Evolutionary conservation across 2,329 filamentous ascomycete genomes (phyloP), one percentile per base, ranked within the genome.

Genomic region (Septoria linicola): DNA sequence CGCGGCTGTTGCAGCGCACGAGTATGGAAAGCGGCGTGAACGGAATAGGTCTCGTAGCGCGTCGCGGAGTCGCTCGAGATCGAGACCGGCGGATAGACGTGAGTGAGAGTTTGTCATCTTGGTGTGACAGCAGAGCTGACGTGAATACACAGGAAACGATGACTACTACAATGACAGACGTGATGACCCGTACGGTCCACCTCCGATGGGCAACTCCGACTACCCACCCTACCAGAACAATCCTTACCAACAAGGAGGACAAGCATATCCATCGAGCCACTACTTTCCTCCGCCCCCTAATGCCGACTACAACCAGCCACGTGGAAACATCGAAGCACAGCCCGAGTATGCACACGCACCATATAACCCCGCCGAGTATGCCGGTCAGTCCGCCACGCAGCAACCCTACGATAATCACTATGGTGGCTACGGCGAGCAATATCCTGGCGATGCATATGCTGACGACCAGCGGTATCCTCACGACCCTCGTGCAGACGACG

Each of bases 1-100:
- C 16, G 78, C 77, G 43, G 80, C 78, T 19, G 69, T 80, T 56
- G 79, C 78, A 37, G 80, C 80, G 13, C 76, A 81, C 62, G 79
- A 83, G 62, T 75, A 78, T 59, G 73, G 76, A 19, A 79, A 80
- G 69, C 70, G 74, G 45, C 76, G 77, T 53, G 78, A 82, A 59
- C 76, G 77, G 43, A 81, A 78, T 68, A 77, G 77, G 62, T 41
- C 47, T 27, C n/a, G 42, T 41, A 31, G 37, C 34, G 31, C 35
- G 14, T 46, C 46, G 11, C 25, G 45, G 4, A 48, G 44, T 23
- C 44, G 44, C 44, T 48, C 44, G 2, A 16, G 36, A 41, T 48
- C 44, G 17, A 31, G 44, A 35, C 44, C 23, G 8, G 51, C 54
- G 34, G 31, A 25, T 23, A 50, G 46, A 50, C 52, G 58, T 59